Evolutionary conservation across 2,329 filamentous ascomycete genomes (phyloP).

Genomic region (Colletotrichum sansevieriae): DNA sequence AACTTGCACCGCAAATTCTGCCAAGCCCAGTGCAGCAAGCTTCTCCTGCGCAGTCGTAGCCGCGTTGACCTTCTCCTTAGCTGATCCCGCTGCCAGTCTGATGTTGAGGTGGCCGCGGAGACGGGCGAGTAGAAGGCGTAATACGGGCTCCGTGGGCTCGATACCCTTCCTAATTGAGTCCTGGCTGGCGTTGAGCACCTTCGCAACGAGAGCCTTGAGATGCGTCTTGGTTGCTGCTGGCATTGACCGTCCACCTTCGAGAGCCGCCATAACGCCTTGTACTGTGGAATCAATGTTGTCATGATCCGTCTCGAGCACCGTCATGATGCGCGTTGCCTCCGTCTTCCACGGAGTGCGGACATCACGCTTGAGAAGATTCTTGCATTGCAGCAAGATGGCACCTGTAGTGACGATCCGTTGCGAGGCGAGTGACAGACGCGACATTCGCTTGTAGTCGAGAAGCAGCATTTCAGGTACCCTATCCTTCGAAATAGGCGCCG

Average conservation of each 20-base stretch:
- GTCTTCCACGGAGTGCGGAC: constrained; percentile 82
- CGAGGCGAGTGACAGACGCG: constrained; percentile 53
- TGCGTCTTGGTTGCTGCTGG: constrained; percentile 71
- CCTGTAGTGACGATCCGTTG: constrained; percentile 78
- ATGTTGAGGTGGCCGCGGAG: constrained; percentile 75
- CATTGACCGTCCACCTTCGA: constrained; percentile 74
- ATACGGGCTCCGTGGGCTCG: constrained; percentile 67
- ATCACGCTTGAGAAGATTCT: constrained; percentile 86
- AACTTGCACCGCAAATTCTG: constrained; percentile 79
- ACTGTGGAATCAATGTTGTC: constrained; percentile 66
- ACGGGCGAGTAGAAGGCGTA: constrained; percentile 77
- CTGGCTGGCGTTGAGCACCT: constrained; percentile 65
- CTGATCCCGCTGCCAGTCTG: constrained; percentile 74
- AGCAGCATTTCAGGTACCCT: constrained; percentile 80
- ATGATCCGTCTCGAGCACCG: constrained; percentile 72
- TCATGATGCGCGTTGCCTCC: constrained; percentile 78
- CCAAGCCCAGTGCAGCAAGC: constrained; percentile 76
- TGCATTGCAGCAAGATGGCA: constrained; percentile 82
- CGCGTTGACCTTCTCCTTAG: constrained; percentile 77
- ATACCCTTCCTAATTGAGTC: constrained; percentile 57
- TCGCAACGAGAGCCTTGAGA: constrained; percentile 68
- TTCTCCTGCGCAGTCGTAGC: constrained; percentile 78
- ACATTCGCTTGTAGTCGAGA: constrained; percentile 75
- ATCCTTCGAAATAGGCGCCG: constrained; percentile 65
- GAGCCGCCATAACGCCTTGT: constrained; percentile 72